Evolutionary conservation across 2,329 filamentous ascomycete genomes (phyloP).

Genomic region (Pseudopyricularia cyperi): DNA sequence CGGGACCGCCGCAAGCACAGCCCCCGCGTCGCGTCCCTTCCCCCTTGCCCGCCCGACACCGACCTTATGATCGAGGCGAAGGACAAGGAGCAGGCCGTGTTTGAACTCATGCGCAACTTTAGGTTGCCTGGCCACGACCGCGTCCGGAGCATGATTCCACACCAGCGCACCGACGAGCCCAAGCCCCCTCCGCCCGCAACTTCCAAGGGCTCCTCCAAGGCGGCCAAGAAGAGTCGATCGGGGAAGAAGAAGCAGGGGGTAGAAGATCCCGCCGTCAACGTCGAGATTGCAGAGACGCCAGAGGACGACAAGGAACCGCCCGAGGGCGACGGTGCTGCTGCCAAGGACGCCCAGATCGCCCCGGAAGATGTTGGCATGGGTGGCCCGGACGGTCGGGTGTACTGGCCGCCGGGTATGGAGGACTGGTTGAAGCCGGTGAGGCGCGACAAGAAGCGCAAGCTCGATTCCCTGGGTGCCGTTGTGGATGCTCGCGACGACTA

Average conservation of each 20-base stretch:
- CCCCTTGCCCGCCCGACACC: slow-evolving; percentile 71
- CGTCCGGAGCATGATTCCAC: slow-evolving; percentile 66
- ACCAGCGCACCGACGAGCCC: slow-evolving; percentile 66
- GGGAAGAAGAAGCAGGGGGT: slow-evolving; percentile 6
- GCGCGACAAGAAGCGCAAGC: slow-evolving; percentile 40
- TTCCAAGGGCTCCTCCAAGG: not conserved
- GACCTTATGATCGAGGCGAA: slow-evolving; percentile 99
- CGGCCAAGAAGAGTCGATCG: not conserved
- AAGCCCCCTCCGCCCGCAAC: slow-evolving; percentile 24
- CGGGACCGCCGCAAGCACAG: slow-evolving; percentile 76
- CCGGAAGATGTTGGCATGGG: slow-evolving; percentile 76
- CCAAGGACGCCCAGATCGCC: slow-evolving; percentile 29
- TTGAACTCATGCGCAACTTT: slow-evolving; percentile 83
- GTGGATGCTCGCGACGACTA: slow-evolving; percentile 11
- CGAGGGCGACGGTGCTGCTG: slow-evolving; percentile 17
- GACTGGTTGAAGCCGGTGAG: slow-evolving; percentile 81
- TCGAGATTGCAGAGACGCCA: slow-evolving; percentile 16
- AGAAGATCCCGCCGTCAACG: slow-evolving; percentile 16
- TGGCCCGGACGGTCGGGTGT: slow-evolving; percentile 67
- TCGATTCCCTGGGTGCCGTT: slow-evolving; percentile 14
- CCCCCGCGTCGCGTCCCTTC: slow-evolving; percentile 63
- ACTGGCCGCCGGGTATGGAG: slow-evolving; percentile 84
- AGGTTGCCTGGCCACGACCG: slow-evolving; percentile 67
- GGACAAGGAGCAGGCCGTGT: slow-evolving; percentile 93
- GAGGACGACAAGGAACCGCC: slow-evolving; percentile 27